Evolutionary conservation across 306 rosid genomes (phyloP), one percentile per base, ranked within the genome.

Genomic region (Vigna mungo): DNA sequence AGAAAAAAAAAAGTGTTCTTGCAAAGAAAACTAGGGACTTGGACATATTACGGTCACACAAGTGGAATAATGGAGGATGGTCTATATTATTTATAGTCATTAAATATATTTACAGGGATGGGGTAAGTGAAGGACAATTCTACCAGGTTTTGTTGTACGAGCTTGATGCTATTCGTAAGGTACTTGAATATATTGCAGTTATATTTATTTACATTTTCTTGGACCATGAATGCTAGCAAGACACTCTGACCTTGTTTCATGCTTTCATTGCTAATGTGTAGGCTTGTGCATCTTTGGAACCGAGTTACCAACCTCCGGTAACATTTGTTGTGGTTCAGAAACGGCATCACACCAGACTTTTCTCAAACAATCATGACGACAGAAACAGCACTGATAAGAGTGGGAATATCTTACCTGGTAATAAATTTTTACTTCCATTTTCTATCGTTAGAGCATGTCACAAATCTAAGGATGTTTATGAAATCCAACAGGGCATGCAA

Each of bases 271-370:
- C 34, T 14, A 17, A 41, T 87, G 44, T 62, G 25, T 66, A 91
- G 93, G 96, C 96, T 54, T 91, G 96, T 77, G 92, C 91, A 68
- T 89, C 96, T 16, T 78, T 91, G 84, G 96, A 91, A 75, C 81
- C 90, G 20, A 86, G 88, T 80, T 91, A 91, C 83, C 96, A 91
- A 79, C 93, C 96, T 77, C 96, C 93, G 1, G 93, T 91, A 53
- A 91, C 96, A 56, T 91, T 91, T 84, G 88, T 91, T 51, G 90
- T 91, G 84, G 96, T 91, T 80, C 96, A 91, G 71, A 91, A 91
- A 85, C 81, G 93, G 59, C 93, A 89, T 65, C 96, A 91, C 75
- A 91, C 96, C 36, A 79, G 92, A 76, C 88, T 91, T 60, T 89
- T 91, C 74, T 69, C 93, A 18, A 85, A 51, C 82, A 86, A 87